Conservation (phyloP, 1,284 basidiomycete genomes). For the Puccinia novopanici region DNA sequence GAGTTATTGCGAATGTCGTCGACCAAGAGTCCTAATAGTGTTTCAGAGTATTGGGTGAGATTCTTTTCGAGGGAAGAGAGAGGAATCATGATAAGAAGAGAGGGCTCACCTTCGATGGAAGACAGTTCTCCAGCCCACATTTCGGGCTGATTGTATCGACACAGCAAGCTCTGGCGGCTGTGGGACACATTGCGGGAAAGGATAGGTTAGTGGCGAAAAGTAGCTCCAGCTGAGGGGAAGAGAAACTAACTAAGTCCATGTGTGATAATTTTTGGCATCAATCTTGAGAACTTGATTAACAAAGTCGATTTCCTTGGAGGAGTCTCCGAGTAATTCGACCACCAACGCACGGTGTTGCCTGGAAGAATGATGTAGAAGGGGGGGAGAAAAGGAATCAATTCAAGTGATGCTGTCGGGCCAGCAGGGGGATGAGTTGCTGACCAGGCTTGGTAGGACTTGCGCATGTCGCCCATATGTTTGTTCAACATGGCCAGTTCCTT, state of each 20-base stretch:
- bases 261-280: conserved; percentile 93
- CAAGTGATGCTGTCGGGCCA: not conserved
- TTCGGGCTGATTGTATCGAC: conserved; percentile 66
- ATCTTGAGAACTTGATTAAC: conserved; percentile 69
- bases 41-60: not conserved
- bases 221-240: too few relatives aligned
- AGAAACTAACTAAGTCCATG: conserved; percentile 72
- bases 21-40: conserved; percentile 68
- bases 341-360: conserved; percentile 85
- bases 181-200: not conserved
- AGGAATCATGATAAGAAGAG: conserved; percentile 11
- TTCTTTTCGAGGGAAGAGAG: not conserved
- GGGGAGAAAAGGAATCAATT: too few relatives aligned
- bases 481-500: conserved; percentile 80
- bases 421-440: conserved; percentile 54
- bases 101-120: conserved; percentile 30
- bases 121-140: conserved; percentile 48
- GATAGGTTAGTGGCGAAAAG: not conserved
- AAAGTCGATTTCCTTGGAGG: conserved; percentile 73
- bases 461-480: conserved; percentile 73
- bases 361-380: not conserved
- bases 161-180: conserved; percentile 78
- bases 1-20: conserved; percentile 91
- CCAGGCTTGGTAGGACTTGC: conserved; percentile 97
- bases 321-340: conserved; percentile 62